Conservation (phyloP, 495 filamentous ascomycete genomes). For the Penicillium chermesinum region DNA sequence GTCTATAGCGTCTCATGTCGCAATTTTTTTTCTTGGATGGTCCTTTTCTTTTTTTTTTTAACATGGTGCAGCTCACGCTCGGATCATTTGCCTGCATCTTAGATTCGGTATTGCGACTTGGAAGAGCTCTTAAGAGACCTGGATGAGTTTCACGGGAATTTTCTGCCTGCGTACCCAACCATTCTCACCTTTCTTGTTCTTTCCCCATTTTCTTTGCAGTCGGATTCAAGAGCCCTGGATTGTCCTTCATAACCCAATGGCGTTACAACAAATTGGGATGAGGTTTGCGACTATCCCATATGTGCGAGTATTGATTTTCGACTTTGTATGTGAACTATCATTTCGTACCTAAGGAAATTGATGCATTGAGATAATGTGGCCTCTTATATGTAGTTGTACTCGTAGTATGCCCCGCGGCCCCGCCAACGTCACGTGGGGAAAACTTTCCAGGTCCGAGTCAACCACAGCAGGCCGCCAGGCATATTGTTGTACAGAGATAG, state of each 20-base stretch:
- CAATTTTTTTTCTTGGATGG: neutral
- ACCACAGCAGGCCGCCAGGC: neutral
- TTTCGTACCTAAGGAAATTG: neutral
- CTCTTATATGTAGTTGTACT: neutral
- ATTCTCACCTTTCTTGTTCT: neutral
- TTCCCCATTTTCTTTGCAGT: neutral
- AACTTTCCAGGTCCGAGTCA: neutral
- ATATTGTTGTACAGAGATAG: neutral
- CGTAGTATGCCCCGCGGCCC: constrained; percentile 3
- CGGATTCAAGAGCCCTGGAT: neutral
- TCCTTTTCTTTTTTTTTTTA: neutral
- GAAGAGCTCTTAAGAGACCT: too few species aligned
- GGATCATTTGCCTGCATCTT: neutral
- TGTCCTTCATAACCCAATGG: neutral
- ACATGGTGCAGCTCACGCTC: neutral
- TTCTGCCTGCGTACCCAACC: neutral
- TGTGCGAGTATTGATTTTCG: neutral
- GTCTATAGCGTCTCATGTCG: constrained; percentile 2
- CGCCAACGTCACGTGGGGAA: constrained; percentile 1
- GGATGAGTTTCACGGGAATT: too few species aligned
- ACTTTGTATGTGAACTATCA: neutral
- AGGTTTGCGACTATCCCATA: neutral
- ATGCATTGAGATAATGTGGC: neutral
- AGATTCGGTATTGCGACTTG: constrained; percentile 1
- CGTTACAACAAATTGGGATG: neutral